Conservation (phyloP, 2,329 filamentous ascomycete genomes). For the Bimuria novae-zelandiae region DNA sequence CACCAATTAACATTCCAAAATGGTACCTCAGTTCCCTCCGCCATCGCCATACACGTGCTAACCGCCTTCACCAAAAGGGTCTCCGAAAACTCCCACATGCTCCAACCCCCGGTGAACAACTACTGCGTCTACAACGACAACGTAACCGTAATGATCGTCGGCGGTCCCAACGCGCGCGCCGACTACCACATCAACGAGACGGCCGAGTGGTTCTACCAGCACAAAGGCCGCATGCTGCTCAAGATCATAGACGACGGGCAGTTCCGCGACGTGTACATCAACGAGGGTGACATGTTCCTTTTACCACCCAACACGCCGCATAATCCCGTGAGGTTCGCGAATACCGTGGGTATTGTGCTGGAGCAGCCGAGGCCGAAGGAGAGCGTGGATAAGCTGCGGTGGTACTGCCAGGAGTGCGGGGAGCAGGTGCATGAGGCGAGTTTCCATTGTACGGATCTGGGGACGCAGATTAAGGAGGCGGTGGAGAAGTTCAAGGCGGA, state of each 20-base stretch:
- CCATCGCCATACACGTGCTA: background rate
- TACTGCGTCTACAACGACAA: slow-evolving; percentile 91
- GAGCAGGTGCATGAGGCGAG: slow-evolving; percentile 80
- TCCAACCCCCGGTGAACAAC: slow-evolving; percentile 95
- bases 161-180: slow-evolving; percentile 91
- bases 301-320: slow-evolving; percentile 94
- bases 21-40: slow-evolving; percentile 33
- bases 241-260: slow-evolving; percentile 76
- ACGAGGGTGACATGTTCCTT: slow-evolving; percentile 92
- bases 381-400: slow-evolving; percentile 78
- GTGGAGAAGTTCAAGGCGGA: slow-evolving; percentile 80
- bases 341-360: slow-evolving; percentile 92
- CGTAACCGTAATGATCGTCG: slow-evolving; percentile 90
- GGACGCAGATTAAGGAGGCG: slow-evolving; percentile 90
- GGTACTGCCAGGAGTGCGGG: slow-evolving; percentile 80
- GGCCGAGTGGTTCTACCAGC: slow-evolving; percentile 97
- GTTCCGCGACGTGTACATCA: slow-evolving; percentile 86
- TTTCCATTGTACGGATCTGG: slow-evolving; percentile 88
- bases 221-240: slow-evolving; percentile 90
- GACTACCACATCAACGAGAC: slow-evolving; percentile 99
- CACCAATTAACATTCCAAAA: slow-evolving; percentile 48
- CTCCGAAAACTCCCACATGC: slow-evolving; percentile 84
- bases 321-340: slow-evolving; percentile 89
- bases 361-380: slow-evolving; percentile 78
- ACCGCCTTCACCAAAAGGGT: too few species aligned